Percentiles rank a stretch among this genome's conserved stretches.
Evolutionary conservation across 495 filamentous ascomycete species (phyloP).

Genomic region (Daldinia childiae): DNA sequence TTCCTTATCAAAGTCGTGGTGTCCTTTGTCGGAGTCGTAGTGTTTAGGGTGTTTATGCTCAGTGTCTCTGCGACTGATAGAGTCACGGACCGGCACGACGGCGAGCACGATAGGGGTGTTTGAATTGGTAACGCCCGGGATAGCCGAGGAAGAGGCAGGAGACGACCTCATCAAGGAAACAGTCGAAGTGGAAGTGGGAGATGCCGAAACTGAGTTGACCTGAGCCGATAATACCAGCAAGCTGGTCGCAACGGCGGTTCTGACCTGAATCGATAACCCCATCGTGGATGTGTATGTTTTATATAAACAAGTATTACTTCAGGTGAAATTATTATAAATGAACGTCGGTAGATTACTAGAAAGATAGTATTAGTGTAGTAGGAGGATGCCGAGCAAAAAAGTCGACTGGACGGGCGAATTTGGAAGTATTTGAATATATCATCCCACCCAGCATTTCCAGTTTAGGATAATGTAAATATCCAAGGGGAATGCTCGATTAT

Average conservation of each 20-base stretch:
- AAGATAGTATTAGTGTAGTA: neutral
- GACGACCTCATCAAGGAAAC: conserved; percentile 3
- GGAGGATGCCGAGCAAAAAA: neutral
- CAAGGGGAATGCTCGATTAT: neutral
- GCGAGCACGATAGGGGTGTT: conserved; percentile 9
- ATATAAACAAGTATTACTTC: neutral
- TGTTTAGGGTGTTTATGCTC: neutral
- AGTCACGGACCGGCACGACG: conserved; percentile 12
- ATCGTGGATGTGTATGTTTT: conserved; percentile 25
- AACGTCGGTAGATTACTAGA: neutral
- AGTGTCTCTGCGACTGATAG: neutral
- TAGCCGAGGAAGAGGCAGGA: neutral
- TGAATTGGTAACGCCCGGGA: conserved; percentile 17
- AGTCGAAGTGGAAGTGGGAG: conserved; percentile 1
- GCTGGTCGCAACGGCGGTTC: conserved; percentile 40
- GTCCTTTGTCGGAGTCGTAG: neutral
- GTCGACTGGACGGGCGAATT: neutral
- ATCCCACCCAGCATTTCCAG: neutral
- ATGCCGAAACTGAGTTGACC: conserved; percentile 18
- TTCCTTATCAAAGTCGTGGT: neutral
- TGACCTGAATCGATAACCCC: conserved; percentile 33
- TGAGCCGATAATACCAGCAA: conserved; percentile 29
- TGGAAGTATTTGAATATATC: neutral
- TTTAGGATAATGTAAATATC: neutral
- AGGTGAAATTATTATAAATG: conserved; percentile 9